These are phyloP conservation scores for Sporisorium sorghi DNA, from an alignment of 1,284 basidiomycete genomes.

Conservation along the genomic window DNA sequence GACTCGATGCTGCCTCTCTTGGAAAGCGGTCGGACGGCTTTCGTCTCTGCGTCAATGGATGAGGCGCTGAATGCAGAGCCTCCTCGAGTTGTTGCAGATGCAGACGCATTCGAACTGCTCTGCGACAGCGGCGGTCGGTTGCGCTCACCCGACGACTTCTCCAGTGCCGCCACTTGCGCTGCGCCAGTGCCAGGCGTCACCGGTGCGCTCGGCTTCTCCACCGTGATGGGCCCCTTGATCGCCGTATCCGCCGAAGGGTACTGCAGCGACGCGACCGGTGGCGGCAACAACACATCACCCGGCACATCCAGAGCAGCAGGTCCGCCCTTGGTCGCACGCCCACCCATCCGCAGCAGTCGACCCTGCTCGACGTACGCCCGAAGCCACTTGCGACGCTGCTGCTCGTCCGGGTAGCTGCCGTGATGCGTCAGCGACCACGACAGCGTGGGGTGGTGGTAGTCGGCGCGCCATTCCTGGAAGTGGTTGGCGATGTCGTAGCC, in stretches of 20 bases:
- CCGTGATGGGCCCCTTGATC: conserved; percentile 40
- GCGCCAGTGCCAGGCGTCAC: conserved; percentile 42
- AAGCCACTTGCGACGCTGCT: conserved; percentile 64
- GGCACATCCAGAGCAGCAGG: conserved; percentile 32
- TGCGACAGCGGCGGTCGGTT: conserved; percentile 22
- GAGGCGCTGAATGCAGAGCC: conserved; percentile 11
- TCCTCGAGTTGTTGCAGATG: neutral
- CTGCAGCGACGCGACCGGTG: conserved; percentile 36
- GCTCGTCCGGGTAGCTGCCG: conserved; percentile 57
- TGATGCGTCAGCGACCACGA: conserved; percentile 62
- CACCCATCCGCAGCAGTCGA: conserved; percentile 55
- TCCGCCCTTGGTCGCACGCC: conserved; percentile 30
- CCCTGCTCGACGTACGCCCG: conserved; percentile 67
- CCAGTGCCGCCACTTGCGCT: conserved; percentile 43
- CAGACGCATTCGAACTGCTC: conserved; percentile 27
- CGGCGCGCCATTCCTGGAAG: conserved; percentile 66
- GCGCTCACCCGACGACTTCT: conserved; percentile 43
- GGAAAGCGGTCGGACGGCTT: neutral
- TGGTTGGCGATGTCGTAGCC: conserved; percentile 67
- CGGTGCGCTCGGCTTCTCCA: conserved; percentile 36
- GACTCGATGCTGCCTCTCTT: conserved; percentile 36
- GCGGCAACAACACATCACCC: conserved; percentile 51
- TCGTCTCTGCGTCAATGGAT: conserved; percentile 4
- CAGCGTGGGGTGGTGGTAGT: conserved; percentile 59
- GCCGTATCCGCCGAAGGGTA: conserved; percentile 17